These are phyloP conservation scores for Rhodotorula glutinis DNA, from an alignment of 1,284 basidiomycete species.

Conservation along the genomic window DNA sequence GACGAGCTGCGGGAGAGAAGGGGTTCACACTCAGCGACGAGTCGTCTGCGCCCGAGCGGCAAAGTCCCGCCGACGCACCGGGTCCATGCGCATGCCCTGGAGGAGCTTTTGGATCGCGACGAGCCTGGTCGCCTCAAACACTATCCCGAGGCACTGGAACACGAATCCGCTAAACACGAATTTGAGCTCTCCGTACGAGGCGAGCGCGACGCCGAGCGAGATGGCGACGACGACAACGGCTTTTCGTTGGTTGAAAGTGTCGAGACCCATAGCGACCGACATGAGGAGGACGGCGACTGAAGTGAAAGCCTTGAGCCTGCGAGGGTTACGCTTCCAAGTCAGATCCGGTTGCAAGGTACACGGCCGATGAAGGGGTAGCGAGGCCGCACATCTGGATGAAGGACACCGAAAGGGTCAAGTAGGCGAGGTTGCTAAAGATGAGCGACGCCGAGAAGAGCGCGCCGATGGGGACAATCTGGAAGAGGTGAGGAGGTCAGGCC, in stretches of 20 bases:
- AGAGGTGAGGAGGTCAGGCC: conserved; percentile 10
- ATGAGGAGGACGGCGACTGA: conserved; percentile 44
- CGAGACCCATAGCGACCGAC: conserved; percentile 43
- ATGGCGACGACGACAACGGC: conserved; percentile 49
- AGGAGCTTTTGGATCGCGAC: conserved; percentile 45
- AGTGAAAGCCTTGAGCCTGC: conserved; percentile 43
- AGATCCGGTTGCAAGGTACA: no score
- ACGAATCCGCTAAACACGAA: conserved; percentile 39
- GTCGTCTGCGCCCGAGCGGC: background rate
- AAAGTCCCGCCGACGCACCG: conserved; percentile 14
- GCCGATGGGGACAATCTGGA: conserved; percentile 53
- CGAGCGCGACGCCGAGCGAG: conserved; percentile 48
- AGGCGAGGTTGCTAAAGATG: conserved; percentile 44
- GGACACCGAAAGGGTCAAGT: conserved; percentile 35
- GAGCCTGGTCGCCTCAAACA: conserved; percentile 42
- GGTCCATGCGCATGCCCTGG: conserved; percentile 45
- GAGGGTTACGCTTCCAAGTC: conserved; percentile 42
- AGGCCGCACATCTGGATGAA: conserved; percentile 42
- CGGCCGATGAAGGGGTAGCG: no score
- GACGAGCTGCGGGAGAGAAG: conserved; percentile 8
- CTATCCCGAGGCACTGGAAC: conserved; percentile 41
- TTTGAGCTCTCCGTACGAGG: conserved; percentile 41
- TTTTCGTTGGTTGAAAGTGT: conserved; percentile 40
- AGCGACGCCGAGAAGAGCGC: conserved; percentile 50
- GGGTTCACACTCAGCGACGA: background rate